phyloP scores from a whole-genome alignment of 306 rosid genomes.

The Hippophae rhamnoides region DNA sequence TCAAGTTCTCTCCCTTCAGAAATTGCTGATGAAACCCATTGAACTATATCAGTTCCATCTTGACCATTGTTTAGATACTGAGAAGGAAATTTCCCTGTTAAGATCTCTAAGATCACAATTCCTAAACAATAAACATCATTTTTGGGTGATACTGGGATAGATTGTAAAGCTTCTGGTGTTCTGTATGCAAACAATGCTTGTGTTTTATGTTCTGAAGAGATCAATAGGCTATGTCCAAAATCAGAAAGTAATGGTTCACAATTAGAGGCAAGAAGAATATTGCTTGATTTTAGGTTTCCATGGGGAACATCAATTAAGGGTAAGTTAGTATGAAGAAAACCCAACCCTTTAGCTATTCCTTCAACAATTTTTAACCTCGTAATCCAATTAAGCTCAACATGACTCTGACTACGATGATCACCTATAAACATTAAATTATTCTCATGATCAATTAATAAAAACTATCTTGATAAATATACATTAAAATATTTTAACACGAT shows the following conservation, averaged over 20 bases:
- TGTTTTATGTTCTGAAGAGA: slow-evolving; percentile 25
- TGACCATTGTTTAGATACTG: slow-evolving; percentile 49
- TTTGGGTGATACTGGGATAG: slow-evolving; percentile 33
- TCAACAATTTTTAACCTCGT: slow-evolving; percentile 43
- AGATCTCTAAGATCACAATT: slow-evolving; percentile 58
- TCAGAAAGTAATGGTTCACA: slow-evolving; percentile 54
- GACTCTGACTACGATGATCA: slow-evolving; percentile 56
- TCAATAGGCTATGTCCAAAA: slow-evolving; percentile 39
- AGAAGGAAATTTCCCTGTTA: slow-evolving; percentile 67
- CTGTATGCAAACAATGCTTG: slow-evolving; percentile 51
- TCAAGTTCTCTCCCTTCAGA: slow-evolving; percentile 50
- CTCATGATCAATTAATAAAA: too few species aligned
- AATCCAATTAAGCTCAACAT: slow-evolving; percentile 55
- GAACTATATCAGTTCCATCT: slow-evolving; percentile 63
- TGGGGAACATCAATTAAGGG: slow-evolving; percentile 50
- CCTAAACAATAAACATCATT: slow-evolving; percentile 75
- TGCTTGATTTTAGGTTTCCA: slow-evolving; percentile 80
- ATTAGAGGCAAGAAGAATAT: slow-evolving; percentile 50
- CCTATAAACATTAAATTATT: slow-evolving; percentile 24
- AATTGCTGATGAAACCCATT: slow-evolving; percentile 50
- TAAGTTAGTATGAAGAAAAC: slow-evolving; percentile 34
- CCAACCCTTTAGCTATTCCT: slow-evolving; percentile 66
- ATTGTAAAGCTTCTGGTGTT: slow-evolving; percentile 49
- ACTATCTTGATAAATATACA: too few species aligned
- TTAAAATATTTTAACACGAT: too few species aligned